Evolutionary conservation across 202 grass and related monocot genomes (phyloP).

Genomic region (Musa balbisiana): DNA sequence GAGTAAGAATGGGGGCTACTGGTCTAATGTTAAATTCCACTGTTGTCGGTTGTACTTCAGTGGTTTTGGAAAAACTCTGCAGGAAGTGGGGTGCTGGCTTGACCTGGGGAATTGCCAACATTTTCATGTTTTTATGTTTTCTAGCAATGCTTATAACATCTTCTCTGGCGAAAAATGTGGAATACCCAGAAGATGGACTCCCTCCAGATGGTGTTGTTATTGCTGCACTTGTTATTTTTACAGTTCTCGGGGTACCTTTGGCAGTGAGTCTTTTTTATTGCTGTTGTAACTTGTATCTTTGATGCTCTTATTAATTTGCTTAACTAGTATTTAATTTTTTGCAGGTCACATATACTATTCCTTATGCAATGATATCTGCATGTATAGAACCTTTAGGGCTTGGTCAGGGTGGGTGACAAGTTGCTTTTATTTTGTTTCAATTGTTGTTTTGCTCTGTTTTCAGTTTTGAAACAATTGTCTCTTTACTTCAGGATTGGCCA

Average conservation of each 20-base stretch:
- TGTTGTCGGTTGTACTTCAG: conserved; percentile 74
- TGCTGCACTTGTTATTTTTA: conserved; percentile 58
- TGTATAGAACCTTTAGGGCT: conserved; percentile 79
- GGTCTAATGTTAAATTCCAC: conserved; percentile 89
- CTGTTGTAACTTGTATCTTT: conserved; percentile 5
- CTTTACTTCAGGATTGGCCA: conserved; percentile 63
- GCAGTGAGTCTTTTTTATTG: conserved; percentile 38
- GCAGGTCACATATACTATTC: conserved; percentile 97
- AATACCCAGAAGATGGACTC: conserved; percentile 44
- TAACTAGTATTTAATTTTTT: conserved; percentile 27
- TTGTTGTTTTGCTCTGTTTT: conserved; percentile 9
- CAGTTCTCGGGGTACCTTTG: conserved; percentile 67
- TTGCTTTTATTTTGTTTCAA: conserved; percentile 13
- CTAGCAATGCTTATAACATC: conserved; percentile 76
- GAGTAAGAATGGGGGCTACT: conserved; percentile 84
- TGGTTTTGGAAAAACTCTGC: conserved; percentile 64
- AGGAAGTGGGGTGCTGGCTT: conserved; percentile 81
- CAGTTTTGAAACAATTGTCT: neutral
- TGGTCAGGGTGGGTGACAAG: conserved; percentile 56
- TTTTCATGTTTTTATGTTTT: conserved; percentile 76
- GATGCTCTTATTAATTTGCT: neutral
- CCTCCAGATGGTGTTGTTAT: conserved; percentile 58
- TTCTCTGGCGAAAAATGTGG: conserved; percentile 58
- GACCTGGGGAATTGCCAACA: conserved; percentile 86
- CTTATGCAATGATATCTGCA: conserved; percentile 84